Conservation (phyloP, 495 filamentous ascomycete species). For the Pyrenula massariospora region DNA sequence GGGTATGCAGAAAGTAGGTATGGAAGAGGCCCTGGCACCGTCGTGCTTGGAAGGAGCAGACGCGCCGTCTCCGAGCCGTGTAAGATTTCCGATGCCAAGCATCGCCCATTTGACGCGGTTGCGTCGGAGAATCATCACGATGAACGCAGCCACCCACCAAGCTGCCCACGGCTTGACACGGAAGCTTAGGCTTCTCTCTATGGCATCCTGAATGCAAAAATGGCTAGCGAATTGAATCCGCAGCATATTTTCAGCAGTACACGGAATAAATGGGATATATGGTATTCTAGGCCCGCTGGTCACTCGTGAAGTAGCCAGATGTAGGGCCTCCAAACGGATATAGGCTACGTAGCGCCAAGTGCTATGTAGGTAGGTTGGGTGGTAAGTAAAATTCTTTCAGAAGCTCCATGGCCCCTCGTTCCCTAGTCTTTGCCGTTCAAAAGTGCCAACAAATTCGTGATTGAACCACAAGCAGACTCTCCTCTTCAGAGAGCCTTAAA, state of each 20-base stretch:
- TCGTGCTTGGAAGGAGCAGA: not conserved
- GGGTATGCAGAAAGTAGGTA: too few species aligned
- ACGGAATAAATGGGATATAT: not conserved
- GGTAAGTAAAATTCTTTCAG: not conserved
- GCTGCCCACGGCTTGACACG: too few species aligned
- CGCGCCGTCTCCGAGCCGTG: too few species aligned
- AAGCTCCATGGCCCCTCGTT: not conserved
- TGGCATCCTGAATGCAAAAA: too few species aligned
- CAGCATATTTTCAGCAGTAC: not conserved
- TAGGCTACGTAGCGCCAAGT: not conserved
- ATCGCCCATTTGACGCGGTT: not conserved
- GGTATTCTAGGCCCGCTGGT: not conserved
- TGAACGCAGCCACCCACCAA: too few species aligned
- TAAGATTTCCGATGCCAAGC: not conserved
- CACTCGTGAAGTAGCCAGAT: not conserved
- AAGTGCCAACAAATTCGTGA: not conserved
- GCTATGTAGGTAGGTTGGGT: not conserved
- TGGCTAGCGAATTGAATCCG: too few species aligned
- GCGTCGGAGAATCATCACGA: not conserved
- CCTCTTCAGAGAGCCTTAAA: not conserved
- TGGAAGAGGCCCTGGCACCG: too few species aligned
- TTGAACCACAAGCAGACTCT: not conserved
- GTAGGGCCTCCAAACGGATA: not conserved
- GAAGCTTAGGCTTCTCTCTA: too few species aligned
- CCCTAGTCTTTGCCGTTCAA: not conserved